These are phyloP conservation scores for Stachybotrys chartarum DNA, from an alignment of 2,329 filamentous ascomycete species.

Conservation along the genomic window DNA sequence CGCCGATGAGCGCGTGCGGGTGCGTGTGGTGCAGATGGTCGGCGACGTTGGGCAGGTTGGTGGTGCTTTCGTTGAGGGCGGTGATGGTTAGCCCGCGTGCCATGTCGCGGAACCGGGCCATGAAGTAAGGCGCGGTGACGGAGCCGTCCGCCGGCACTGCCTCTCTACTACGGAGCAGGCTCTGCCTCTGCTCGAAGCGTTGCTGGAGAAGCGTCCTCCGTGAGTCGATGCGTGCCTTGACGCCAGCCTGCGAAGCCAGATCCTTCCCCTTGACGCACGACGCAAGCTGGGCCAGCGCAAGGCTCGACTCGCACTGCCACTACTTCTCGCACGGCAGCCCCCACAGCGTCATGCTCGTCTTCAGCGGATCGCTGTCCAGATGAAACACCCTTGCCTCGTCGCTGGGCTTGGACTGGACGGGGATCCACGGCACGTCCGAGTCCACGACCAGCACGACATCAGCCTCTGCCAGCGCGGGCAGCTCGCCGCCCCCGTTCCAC, in stretches of 20 bases:
- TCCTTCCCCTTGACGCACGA: constrained; percentile 23
- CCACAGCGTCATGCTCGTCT: constrained; percentile 33
- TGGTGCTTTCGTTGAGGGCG: constrained; percentile 50
- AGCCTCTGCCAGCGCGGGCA: constrained; percentile 64
- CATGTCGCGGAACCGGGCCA: constrained; percentile 36
- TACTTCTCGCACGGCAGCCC: too few species aligned
- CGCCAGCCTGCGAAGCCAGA: too few species aligned
- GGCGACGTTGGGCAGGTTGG: constrained; percentile 57
- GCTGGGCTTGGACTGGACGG: constrained; percentile 55
- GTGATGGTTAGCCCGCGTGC: constrained; percentile 40
- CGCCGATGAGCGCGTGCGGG: constrained; percentile 69
- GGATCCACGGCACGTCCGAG: constrained; percentile 89
- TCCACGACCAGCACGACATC: constrained; percentile 81
- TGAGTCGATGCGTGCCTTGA: too few species aligned
- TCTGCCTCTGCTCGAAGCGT: constrained; percentile 71
- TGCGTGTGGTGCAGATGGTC: constrained; percentile 61
- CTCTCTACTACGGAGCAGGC: constrained; percentile 57
- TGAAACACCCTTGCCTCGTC: constrained; percentile 49
- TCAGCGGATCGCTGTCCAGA: constrained; percentile 57
- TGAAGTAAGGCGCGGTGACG: constrained; percentile 41
- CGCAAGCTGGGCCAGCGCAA: constrained; percentile 40
- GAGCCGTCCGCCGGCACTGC: constrained; percentile 66
- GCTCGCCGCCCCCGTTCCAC: constrained; percentile 64
- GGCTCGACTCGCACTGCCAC: too few species aligned
- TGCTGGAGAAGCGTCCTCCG: constrained; percentile 15